These are phyloP conservation scores for Calocybe indica DNA, from an alignment of 768 basidiomycete species.

Conservation along the genomic window DNA sequence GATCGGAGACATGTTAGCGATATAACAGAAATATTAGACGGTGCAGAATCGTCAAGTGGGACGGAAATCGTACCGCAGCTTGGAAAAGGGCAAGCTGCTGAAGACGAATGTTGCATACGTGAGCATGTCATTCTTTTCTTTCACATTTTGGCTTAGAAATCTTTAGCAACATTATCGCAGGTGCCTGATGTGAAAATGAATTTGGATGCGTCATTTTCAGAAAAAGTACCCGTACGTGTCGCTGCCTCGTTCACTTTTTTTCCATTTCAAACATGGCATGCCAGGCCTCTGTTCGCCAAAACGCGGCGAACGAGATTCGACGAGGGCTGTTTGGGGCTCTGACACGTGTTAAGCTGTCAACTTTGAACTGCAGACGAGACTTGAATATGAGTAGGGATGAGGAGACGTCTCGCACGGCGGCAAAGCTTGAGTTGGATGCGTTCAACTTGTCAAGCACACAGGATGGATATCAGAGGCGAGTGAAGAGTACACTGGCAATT, in stretches of 20 bases:
- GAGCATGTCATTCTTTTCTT: too few species aligned
- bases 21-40: too few species aligned
- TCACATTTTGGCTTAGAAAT: too few species aligned
- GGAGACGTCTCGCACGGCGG: neutral
- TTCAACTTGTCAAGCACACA: conserved; percentile 45
- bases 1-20: too few species aligned
- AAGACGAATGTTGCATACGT: too few species aligned
- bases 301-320: conserved; percentile 32
- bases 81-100: too few species aligned
- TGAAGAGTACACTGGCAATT: conserved; percentile 22
- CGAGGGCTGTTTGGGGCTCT: conserved; percentile 32
- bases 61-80: too few species aligned
- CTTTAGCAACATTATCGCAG: too few species aligned
- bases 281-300: conserved; percentile 29
- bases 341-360: conserved; percentile 12
- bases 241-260: neutral
- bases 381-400: neutral
- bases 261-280: neutral
- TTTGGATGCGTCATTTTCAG: conserved; percentile 33
- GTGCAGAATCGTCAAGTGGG: too few species aligned
- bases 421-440: conserved; percentile 38
- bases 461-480: conserved; percentile 40
- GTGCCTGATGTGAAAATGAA: conserved; percentile 25
- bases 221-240: conserved; percentile 32
- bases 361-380: conserved; percentile 18